phyloP scores from a whole-genome alignment of 257 asterid species.

The Dorcoceras hygrometricum region DNA sequence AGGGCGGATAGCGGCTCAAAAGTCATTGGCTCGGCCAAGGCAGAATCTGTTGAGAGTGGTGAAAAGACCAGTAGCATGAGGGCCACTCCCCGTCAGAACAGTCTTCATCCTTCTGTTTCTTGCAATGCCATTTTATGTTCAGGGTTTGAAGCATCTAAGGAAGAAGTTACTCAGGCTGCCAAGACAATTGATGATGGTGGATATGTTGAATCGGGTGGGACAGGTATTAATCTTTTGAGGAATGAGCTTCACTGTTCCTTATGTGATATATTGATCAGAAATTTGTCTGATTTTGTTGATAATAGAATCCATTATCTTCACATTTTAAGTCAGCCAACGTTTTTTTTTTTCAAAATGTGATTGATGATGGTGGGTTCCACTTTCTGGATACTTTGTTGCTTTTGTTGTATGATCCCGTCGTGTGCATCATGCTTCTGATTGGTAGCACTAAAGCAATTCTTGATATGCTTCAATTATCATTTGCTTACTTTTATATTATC shows the following conservation, averaged over 20 bases:
- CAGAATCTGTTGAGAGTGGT: slow-evolving; percentile 94
- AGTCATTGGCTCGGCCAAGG: slow-evolving; percentile 81
- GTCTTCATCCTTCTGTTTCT: slow-evolving; percentile 89
- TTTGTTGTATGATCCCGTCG: slow-evolving; percentile 14
- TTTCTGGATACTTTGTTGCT: slow-evolving; percentile 7
- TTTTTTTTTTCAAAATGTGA: not conserved
- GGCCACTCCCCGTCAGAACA: slow-evolving; percentile 55
- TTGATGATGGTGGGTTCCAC: not conserved
- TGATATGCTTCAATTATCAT: slow-evolving; percentile 14
- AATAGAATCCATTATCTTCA: not conserved
- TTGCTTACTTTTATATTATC: slow-evolving; percentile 4
- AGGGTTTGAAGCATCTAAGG: slow-evolving; percentile 83
- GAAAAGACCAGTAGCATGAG: slow-evolving; percentile 74
- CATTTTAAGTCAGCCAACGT: slow-evolving; percentile 12
- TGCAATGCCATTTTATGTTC: slow-evolving; percentile 92
- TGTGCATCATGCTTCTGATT: slow-evolving; percentile 10
- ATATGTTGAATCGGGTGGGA: slow-evolving; percentile 70
- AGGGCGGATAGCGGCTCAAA: slow-evolving; percentile 98
- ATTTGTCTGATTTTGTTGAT: not conserved
- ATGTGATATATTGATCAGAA: not conserved
- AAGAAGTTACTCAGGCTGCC: slow-evolving; percentile 82
- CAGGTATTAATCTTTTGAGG: slow-evolving; percentile 45
- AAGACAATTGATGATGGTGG: slow-evolving; percentile 80
- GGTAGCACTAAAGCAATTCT: slow-evolving; percentile 14
- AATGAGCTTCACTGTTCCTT: slow-evolving; percentile 12